Conservation (phyloP, 2,329 filamentous ascomycete genomes). For the Colletotrichum gloeosporioides region DNA sequence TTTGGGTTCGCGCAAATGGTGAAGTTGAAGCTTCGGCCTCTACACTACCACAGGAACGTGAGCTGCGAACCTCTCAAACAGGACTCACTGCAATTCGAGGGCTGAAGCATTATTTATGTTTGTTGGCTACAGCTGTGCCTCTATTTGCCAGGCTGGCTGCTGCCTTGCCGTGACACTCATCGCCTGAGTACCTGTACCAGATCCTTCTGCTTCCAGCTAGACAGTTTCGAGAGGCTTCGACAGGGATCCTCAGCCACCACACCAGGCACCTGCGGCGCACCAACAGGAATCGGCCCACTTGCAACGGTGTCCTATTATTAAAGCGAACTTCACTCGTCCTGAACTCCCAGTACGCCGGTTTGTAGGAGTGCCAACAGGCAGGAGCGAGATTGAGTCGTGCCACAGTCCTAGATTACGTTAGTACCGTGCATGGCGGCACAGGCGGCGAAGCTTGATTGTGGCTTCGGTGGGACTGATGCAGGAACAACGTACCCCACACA, state of each 20-base stretch:
- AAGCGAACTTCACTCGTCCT: background rate
- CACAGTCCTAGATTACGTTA: background rate
- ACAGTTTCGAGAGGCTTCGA: constrained; percentile 8
- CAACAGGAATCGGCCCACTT: background rate
- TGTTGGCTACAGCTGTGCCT: background rate
- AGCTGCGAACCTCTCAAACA: background rate
- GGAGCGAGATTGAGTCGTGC: background rate
- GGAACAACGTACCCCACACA: background rate
- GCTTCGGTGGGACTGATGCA: background rate
- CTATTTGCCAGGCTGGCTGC: background rate
- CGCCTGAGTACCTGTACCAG: background rate
- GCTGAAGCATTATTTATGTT: background rate
- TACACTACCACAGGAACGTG: background rate
- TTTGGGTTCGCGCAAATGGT: background rate
- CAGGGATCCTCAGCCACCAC: background rate
- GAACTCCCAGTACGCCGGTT: background rate
- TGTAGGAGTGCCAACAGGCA: background rate
- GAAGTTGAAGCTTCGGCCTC: background rate
- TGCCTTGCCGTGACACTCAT: background rate
- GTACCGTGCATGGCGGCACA: background rate
- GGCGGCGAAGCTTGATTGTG: background rate
- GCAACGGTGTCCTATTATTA: background rate
- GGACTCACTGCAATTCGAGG: background rate
- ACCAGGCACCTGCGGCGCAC: background rate
- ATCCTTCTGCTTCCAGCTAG: background rate